Evolutionary conservation across 2,329 filamentous ascomycete species (phyloP).

Genomic region (Dothideomycetidae sp.): DNA sequence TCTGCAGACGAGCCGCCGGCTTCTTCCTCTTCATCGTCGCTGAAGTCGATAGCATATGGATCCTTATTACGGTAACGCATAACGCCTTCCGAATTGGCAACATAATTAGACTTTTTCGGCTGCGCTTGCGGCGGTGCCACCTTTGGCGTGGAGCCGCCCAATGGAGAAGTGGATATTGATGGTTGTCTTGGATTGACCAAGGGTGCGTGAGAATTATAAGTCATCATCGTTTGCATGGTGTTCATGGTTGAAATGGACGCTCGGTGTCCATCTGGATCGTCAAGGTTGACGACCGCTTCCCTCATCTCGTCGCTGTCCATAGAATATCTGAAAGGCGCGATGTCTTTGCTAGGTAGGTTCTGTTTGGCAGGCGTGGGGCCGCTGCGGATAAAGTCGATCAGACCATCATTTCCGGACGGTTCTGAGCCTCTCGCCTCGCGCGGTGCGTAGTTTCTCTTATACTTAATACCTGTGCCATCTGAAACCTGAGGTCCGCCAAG

Average conservation of each 20-base stretch:
- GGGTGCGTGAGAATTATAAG: slow-evolving; percentile 7
- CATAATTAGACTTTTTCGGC: slow-evolving; percentile 4
- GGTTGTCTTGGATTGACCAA: slow-evolving; percentile 1
- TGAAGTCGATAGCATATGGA: slow-evolving; percentile 76
- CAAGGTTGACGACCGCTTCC: slow-evolving; percentile 28
- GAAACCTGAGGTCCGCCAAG: slow-evolving; percentile 8
- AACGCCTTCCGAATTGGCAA: slow-evolving; percentile 29
- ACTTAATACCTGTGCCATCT: slow-evolving; percentile 8
- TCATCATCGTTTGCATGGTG: slow-evolving; percentile 6
- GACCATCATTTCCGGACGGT: slow-evolving; percentile 60
- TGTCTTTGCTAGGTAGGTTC: slow-evolving; percentile 9
- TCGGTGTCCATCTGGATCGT: slow-evolving; percentile 2
- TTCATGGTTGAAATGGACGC: slow-evolving; percentile 6
- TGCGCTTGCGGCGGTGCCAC: not conserved
- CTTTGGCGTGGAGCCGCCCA: not conserved
- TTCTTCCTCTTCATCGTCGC: slow-evolving; percentile 38
- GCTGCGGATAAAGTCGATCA: slow-evolving; percentile 90
- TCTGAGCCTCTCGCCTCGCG: slow-evolving; percentile 49
- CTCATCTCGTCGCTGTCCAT: slow-evolving; percentile 71
- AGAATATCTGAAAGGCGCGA: slow-evolving; percentile 66
- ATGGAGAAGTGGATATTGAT: slow-evolving; percentile 1
- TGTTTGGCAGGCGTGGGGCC: slow-evolving; percentile 47
- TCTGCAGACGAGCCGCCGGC: not conserved
- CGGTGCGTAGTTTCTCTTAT: slow-evolving; percentile 16
- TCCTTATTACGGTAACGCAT: slow-evolving; percentile 70